Conservation (phyloP, 2,329 filamentous ascomycete species). For the Fusarium secorum region DNA sequence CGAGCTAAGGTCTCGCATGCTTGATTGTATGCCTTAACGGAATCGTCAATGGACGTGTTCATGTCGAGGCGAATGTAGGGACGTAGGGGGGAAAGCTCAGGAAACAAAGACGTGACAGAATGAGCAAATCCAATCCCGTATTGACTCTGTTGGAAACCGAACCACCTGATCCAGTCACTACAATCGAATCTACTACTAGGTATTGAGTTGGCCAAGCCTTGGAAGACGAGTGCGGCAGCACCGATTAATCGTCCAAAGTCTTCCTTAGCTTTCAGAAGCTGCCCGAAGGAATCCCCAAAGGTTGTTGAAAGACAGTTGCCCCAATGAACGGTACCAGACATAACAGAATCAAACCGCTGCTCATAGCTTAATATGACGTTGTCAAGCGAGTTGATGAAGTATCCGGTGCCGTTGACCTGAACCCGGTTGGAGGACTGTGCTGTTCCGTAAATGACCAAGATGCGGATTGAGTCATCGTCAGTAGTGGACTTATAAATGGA, state of each 20-base stretch:
- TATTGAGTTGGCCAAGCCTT: not conserved
- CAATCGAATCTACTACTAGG: too few relatives aligned
- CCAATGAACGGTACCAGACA: accelerated
- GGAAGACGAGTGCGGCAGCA: accelerated
- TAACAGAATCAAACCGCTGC: accelerated
- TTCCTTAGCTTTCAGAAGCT: accelerated
- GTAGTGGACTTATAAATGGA: accelerated
- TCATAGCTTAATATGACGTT: accelerated
- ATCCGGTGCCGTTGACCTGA: accelerated
- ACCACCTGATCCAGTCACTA: accelerated
- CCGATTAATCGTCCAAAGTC: accelerated
- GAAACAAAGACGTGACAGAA: too few relatives aligned
- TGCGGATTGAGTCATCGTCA: accelerated
- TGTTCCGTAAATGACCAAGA: accelerated
- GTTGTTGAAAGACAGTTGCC: accelerated
- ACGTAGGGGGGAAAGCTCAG: too few relatives aligned
- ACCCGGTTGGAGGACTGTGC: accelerated
- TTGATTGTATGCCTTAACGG: accelerated
- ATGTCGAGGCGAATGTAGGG: too few relatives aligned
- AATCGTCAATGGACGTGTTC: too few relatives aligned
- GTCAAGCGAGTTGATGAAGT: not conserved
- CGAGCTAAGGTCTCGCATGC: too few relatives aligned
- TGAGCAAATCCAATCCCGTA: too few relatives aligned
- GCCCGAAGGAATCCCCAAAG: accelerated
- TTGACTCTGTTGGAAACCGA: not conserved